phyloP scores from a whole-genome alignment of 768 basidiomycete species.

The Tylopilus cervinicoccineus region DNA sequence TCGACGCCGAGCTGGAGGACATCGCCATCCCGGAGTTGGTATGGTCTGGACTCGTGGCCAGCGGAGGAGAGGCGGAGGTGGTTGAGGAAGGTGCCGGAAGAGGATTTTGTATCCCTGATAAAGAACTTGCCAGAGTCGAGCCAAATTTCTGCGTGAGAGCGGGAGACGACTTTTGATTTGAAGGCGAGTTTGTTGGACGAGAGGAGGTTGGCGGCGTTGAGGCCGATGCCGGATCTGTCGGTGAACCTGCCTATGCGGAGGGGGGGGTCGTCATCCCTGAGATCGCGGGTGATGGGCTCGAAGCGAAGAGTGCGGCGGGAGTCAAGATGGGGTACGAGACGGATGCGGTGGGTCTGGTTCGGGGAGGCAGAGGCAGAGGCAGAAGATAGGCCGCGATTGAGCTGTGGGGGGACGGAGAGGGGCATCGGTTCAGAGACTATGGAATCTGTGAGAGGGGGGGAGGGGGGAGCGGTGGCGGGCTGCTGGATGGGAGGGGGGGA shows the following conservation, averaged over 20 bases:
- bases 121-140: constrained; percentile 69
- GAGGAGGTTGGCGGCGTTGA: constrained; percentile 62
- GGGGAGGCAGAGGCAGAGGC: constrained; percentile 15
- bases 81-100: constrained; percentile 93
- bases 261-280: constrained; percentile 61
- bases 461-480: constrained; percentile 7
- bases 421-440: constrained; percentile 7
- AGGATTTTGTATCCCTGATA: constrained; percentile 86
- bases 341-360: constrained; percentile 64
- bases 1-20: constrained; percentile 94
- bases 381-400: constrained; percentile 19
- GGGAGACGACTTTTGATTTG: constrained; percentile 91
- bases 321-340: constrained; percentile 94
- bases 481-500: constrained; percentile 9
- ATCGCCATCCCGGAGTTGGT: constrained; percentile 87
- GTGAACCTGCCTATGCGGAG: constrained; percentile 94
- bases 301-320: constrained; percentile 84
- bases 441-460: constrained; percentile 14
- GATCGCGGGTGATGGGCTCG: constrained; percentile 87
- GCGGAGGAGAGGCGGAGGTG: constrained; percentile 87
- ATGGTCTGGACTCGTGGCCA: constrained; percentile 73
- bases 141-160: constrained; percentile 96
- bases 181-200: constrained; percentile 88
- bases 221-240: constrained; percentile 68
- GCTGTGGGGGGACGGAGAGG: constrained; percentile 19